Conservation (phyloP, 2,329 filamentous ascomycete species). For the Penicillium sp. region DNA sequence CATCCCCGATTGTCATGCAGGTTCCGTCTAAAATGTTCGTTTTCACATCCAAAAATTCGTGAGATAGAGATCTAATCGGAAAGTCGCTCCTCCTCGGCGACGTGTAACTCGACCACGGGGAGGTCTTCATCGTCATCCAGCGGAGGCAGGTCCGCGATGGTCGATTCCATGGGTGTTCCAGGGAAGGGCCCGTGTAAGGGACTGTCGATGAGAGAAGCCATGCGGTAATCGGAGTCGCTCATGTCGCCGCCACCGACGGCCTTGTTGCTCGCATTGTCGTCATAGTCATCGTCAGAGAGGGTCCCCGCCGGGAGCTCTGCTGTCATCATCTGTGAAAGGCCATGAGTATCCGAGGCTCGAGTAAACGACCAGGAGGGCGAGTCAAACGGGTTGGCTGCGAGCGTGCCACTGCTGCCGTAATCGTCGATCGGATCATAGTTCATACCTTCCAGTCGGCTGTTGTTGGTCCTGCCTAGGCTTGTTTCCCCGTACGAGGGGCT, state of each 20-base stretch:
- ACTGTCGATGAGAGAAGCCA: constrained; percentile 36
- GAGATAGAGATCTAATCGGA: constrained; percentile 24
- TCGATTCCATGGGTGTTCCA: constrained; percentile 31
- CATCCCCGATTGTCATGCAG: constrained; percentile 1
- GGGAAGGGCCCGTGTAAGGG: constrained; percentile 28
- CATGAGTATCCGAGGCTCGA: constrained; percentile 34
- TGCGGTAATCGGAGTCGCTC: constrained; percentile 38
- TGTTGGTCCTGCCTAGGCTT: constrained; percentile 26
- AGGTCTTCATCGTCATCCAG: constrained; percentile 40
- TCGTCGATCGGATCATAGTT: constrained; percentile 37
- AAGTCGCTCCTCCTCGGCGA: constrained; percentile 41
- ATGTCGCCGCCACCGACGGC: constrained; percentile 44
- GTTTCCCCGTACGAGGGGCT: constrained; percentile 30
- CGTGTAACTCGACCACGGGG: constrained; percentile 48
- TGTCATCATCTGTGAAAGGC: constrained; percentile 36
- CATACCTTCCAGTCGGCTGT: constrained; percentile 36
- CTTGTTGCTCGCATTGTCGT: constrained; percentile 46
- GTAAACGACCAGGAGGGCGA: constrained; percentile 46
- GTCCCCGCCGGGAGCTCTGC: constrained; percentile 32
- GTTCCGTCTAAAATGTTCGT: constrained; percentile 21
- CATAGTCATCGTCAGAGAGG: constrained; percentile 39
- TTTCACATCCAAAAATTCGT: constrained; percentile 25
- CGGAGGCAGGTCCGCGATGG: constrained; percentile 39
- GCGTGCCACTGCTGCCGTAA: constrained; percentile 28
- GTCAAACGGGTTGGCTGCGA: constrained; percentile 29